These are phyloP conservation scores for Phragmites australis DNA, from an alignment of 176 grass and related monocot species.

Conservation along the genomic window DNA sequence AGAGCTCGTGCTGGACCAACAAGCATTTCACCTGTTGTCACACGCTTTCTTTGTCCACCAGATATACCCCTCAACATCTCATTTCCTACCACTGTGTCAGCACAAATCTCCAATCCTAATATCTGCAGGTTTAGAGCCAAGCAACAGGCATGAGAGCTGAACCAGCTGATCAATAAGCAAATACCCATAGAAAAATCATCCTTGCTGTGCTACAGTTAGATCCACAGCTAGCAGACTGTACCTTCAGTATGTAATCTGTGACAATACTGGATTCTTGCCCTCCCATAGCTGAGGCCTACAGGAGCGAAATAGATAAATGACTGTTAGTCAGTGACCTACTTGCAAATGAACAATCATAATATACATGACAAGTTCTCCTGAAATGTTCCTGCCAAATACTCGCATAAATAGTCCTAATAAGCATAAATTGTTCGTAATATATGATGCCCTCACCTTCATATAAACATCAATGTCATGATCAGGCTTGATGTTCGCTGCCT, in stretches of 20 bases:
- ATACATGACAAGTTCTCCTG: not conserved
- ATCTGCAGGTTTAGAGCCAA: constrained; percentile 49
- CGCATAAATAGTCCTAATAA: not conserved
- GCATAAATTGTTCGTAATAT: not conserved
- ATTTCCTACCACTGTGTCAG: constrained; percentile 87
- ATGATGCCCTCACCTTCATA: constrained; percentile 67
- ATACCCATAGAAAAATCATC: not conserved
- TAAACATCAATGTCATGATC: constrained; percentile 90
- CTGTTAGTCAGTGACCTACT: constrained; percentile 1
- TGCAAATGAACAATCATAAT: not conserved
- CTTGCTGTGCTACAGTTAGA: constrained; percentile 10
- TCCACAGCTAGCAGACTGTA: constrained; percentile 33
- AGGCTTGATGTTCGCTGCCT: constrained; percentile 78
- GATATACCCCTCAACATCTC: constrained; percentile 93
- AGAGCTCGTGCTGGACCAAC: constrained; percentile 89
- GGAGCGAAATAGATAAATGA: constrained; percentile 31
- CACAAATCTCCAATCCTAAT: constrained; percentile 85
- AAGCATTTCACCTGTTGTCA: constrained; percentile 98
- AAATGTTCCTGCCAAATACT: constrained; percentile 9
- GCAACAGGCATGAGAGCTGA: constrained; percentile 20
- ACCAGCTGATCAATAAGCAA: constrained; percentile 23
- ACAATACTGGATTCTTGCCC: constrained; percentile 78
- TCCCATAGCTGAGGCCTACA: constrained; percentile 75
- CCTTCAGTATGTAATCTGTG: constrained; percentile 94
- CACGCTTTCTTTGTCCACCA: constrained; percentile 89